Evolutionary conservation across 2,329 filamentous ascomycete species (phyloP), one percentile per base, ranked within the genome.

Genomic region (Aspergillus sp.): DNA sequence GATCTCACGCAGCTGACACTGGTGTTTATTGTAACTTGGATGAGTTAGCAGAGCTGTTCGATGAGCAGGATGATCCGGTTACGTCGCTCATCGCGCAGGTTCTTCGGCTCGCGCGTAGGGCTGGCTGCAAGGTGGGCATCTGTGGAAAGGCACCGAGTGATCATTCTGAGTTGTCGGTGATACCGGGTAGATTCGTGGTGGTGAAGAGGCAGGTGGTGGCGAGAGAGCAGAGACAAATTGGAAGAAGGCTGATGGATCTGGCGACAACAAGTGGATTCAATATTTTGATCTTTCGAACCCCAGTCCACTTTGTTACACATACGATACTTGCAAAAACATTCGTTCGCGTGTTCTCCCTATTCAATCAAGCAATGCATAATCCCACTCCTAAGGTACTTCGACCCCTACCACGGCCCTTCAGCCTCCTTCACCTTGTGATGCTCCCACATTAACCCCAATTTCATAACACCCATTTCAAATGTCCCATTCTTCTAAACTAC

Each of bases 91-190:
- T 79, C 51, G 55, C 65, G 2, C 65, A 65, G 3, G 74, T 71
- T 17, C 77, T 78, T 28, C 28, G 59, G 2, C 69, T 72, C 12
- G 73, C 74, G 2, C 65, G 69, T 7, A 57, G 68, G 45, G 69
- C 61, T n/a, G 68, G 69, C 7, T 65, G 73, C 50, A 77, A 77
- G 68, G 74, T 78, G 63, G 75, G 77, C 6, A 70, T 78, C 28
- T 79, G 75, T 51, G 76, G 76, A 19, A 73, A 78, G 64, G 75
- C 75, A 19, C 77, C 76, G 5, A 78, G 76, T 43, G 72, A 78
- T 41, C 75, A 78, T 65, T 76, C 76, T 3, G 72, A 74, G 52
- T 78, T 78, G 21, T 78, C 76, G 9, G 76, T 78, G 7, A 78
- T 72, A 52, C 75, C 76, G 1, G 76, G 78, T 48, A 78, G 75